Evolutionary conservation across 306 rosid genomes (phyloP).

Genomic region (Acacia acuminata): DNA sequence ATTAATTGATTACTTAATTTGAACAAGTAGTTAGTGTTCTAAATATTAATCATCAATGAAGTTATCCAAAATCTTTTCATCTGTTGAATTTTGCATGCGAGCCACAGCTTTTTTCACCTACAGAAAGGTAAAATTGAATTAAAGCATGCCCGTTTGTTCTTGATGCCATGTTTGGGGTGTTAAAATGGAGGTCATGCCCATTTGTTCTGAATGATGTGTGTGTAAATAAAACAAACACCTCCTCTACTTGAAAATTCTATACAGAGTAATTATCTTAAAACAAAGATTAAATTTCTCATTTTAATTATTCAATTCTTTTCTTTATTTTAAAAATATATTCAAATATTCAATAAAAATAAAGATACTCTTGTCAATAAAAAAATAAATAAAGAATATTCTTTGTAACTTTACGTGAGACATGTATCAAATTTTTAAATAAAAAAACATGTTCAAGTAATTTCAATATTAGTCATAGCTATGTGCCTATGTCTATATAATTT

Average conservation of each 20-base stretch:
- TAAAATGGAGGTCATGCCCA: neutral
- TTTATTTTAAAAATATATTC: neutral
- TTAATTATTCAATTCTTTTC: neutral
- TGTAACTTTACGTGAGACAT: neutral
- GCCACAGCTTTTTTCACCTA: neutral
- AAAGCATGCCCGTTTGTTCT: neutral
- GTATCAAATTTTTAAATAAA: neutral
- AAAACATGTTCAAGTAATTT: neutral
- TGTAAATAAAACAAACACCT: no score
- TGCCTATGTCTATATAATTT: no score
- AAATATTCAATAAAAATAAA: neutral
- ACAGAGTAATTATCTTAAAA: neutral
- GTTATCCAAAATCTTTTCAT: neutral
- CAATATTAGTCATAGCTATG: no score
- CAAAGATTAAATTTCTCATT: neutral
- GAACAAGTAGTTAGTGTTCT: neutral
- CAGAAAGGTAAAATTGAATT: neutral
- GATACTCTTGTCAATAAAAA: no score
- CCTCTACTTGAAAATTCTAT: no score
- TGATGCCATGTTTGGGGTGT: no score
- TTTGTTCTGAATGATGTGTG: neutral
- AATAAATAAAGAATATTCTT: no score
- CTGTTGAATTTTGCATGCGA: neutral
- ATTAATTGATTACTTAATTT: neutral
- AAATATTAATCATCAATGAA: neutral